Evolutionary conservation across 2,329 filamentous ascomycete species (phyloP).

Genomic region (Colletotrichum costaricense): DNA sequence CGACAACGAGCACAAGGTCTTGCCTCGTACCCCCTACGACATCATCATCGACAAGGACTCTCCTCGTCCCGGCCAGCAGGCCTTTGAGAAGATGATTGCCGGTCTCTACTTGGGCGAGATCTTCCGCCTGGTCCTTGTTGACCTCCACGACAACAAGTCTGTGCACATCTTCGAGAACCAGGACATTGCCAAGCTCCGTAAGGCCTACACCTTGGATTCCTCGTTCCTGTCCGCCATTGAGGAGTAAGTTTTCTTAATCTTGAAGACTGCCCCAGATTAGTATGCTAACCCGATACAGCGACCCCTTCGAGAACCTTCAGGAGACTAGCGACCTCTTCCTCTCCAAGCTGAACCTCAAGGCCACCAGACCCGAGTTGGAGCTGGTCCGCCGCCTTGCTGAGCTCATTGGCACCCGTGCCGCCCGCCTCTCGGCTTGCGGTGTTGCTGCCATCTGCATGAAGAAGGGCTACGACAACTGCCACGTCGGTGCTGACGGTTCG

Average conservation of each 20-base stretch:
- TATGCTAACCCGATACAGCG: slow-evolving; percentile 60
- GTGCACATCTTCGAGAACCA: slow-evolving; percentile 85
- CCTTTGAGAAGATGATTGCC: slow-evolving; percentile 98
- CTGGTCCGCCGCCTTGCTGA: slow-evolving; percentile 90
- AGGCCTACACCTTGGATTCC: slow-evolving; percentile 89
- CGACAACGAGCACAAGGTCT: slow-evolving; percentile 90
- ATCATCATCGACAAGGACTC: slow-evolving; percentile 90
- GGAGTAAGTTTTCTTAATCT: slow-evolving; percentile 68
- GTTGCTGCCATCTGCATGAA: slow-evolving; percentile 97
- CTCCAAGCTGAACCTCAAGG: slow-evolving; percentile 77
- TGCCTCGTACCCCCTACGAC: slow-evolving; percentile 89
- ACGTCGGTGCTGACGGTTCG: slow-evolving; percentile 95
- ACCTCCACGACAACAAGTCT: slow-evolving; percentile 83
- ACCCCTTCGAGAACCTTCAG: slow-evolving; percentile 93
- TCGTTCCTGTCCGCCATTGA: slow-evolving; percentile 95
- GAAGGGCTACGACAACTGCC: slow-evolving; percentile 88
- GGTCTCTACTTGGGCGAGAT: slow-evolving; percentile 95
- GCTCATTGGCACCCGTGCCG: slow-evolving; percentile 93
- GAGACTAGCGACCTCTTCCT: slow-evolving; percentile 88
- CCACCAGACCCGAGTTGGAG: slow-evolving; percentile 84
- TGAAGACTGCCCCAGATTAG: background rate
- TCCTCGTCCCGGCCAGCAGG: slow-evolving; percentile 91
- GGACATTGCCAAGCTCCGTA: slow-evolving; percentile 82
- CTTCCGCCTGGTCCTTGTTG: slow-evolving; percentile 87
- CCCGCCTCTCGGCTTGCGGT: slow-evolving; percentile 92